phyloP scores from a whole-genome alignment of 2,329 filamentous ascomycete genomes.

The Claviceps fusiformis region DNA sequence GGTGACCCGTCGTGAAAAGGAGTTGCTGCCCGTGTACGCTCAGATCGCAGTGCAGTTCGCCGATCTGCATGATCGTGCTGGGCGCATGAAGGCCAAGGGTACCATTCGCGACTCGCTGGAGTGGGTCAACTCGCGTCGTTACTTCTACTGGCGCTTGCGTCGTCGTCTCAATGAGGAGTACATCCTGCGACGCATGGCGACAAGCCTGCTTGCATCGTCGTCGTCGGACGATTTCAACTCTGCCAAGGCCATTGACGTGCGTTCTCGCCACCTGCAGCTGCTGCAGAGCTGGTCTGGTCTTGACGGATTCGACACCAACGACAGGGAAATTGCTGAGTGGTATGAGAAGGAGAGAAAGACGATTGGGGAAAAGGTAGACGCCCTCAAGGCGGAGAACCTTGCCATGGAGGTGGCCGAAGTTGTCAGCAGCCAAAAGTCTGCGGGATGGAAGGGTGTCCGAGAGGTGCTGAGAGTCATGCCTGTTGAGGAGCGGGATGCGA shows the following conservation, averaged over 20 bases:
- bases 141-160: constrained; percentile 99
- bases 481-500: constrained; percentile 73
- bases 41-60: constrained; percentile 97
- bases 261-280: constrained; percentile 55
- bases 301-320: constrained; percentile 61
- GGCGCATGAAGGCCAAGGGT: constrained; percentile 96
- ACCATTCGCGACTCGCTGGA: constrained; percentile 72
- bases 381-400: constrained; percentile 61
- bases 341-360: constrained; percentile 87
- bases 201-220: constrained; percentile 21
- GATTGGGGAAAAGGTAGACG: constrained; percentile 73
- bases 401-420: constrained; percentile 32
- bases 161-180: constrained; percentile 95
- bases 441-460: constrained; percentile 72
- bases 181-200: constrained; percentile 77
- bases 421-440: constrained; percentile 40
- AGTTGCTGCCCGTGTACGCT: constrained; percentile 80
- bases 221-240: constrained; percentile 17
- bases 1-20: constrained; percentile 75
- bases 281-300: constrained; percentile 76
- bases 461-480: constrained; percentile 78
- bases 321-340: constrained; percentile 79
- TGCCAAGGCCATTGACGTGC: constrained; percentile 35
- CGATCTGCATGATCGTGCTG: constrained; percentile 90
- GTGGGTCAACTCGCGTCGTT: constrained; percentile 82